Evolutionary conservation across 305 asterid species (phyloP).

Genomic region (Solanum hybrid): DNA sequence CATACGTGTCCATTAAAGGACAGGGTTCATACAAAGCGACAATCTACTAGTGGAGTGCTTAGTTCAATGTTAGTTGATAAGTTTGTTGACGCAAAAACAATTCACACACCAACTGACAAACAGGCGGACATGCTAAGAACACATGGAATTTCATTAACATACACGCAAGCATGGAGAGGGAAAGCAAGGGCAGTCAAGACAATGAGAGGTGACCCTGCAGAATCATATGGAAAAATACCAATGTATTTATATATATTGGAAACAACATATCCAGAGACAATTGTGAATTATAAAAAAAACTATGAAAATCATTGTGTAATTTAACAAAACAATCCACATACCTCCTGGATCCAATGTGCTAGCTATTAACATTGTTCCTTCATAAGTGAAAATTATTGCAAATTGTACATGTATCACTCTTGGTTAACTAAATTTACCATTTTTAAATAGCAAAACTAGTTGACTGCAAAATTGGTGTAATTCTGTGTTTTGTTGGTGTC

Average conservation of each 20-base stretch:
- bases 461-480: too few relatives aligned
- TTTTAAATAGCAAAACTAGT: too few relatives aligned
- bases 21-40: not conserved
- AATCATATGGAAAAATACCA: not conserved
- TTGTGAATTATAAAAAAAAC: not conserved
- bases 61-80: not conserved
- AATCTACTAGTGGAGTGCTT: not conserved
- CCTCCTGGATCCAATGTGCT: too few relatives aligned
- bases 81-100: not conserved
- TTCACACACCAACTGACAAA: not conserved
- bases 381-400: too few relatives aligned
- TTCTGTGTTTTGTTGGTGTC: too few relatives aligned
- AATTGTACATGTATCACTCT: too few relatives aligned
- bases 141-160: not conserved
- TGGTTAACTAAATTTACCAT: not conserved
- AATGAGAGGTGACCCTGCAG: not conserved
- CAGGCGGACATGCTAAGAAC: not conserved
- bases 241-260: not conserved
- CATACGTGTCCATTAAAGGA: not conserved
- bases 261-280: not conserved
- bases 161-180: not conserved
- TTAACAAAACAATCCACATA: too few relatives aligned
- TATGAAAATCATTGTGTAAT: not conserved
- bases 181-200: not conserved
- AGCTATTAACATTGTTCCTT: too few relatives aligned